Percentiles rank a stretch among this genome's conserved stretches.
These are phyloP conservation scores for Pseudocercospora fuligena DNA, from an alignment of 2,329 filamentous ascomycete genomes.

Conservation along the genomic window DNA sequence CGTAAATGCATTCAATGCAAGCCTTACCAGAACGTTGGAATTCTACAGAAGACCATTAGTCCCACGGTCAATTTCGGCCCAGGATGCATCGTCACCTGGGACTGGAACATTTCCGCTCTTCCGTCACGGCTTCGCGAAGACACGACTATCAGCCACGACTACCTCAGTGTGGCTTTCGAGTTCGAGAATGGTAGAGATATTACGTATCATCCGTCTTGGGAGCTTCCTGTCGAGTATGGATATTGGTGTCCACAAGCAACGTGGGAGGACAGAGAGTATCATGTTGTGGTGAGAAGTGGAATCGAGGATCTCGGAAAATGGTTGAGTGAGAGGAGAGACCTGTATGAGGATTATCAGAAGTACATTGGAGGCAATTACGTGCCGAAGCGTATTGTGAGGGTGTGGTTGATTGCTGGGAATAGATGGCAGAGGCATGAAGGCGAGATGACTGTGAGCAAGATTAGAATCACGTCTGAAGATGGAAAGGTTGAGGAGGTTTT, in stretches of 20 bases:
- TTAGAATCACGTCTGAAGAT: neutral
- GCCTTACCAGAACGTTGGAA: constrained; percentile 13
- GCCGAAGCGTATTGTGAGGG: constrained; percentile 9
- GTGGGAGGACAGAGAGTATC: constrained; percentile 14
- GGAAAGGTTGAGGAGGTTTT: constrained; percentile 1
- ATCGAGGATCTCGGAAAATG: constrained; percentile 1
- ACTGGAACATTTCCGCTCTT: constrained; percentile 11
- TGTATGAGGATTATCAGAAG: constrained; percentile 11
- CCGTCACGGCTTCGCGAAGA: constrained; percentile 13
- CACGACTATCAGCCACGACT: constrained; percentile 17
- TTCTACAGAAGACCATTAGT: constrained; percentile 9
- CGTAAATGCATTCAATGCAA: constrained; percentile 14
- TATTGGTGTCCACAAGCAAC: constrained; percentile 15
- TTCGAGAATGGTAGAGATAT: constrained; percentile 20
- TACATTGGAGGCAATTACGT: constrained; percentile 3
- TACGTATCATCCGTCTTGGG: constrained; percentile 13
- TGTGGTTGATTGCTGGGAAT: constrained; percentile 15
- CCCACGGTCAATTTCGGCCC: neutral
- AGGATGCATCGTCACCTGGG: neutral
- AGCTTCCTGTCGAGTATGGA: constrained; percentile 10
- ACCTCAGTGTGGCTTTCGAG: constrained; percentile 12
- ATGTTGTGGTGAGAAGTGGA: constrained; percentile 12
- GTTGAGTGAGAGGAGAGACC: constrained; percentile 13
- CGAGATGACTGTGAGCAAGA: constrained; percentile 15
- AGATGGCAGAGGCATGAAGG: constrained; percentile 12